Base-by-base conservation (phyloP, 441 rosid species). In the Daphne laureola region DNA sequence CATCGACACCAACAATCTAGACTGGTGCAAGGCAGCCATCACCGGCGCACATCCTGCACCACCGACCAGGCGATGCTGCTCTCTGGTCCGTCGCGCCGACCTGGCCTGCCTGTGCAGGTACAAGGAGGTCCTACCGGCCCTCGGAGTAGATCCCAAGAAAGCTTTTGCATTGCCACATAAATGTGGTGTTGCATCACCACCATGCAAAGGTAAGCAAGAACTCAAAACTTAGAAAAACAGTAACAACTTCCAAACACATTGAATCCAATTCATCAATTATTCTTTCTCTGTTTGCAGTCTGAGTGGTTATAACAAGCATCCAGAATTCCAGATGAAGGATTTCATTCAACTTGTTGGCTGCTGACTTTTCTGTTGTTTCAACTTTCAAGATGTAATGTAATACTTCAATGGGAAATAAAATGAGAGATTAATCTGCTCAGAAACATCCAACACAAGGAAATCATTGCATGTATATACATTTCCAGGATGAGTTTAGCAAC, bases 21-120 rank as follows among this genome's bases (percentile, higher is more conserved):
- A 57, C 14, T 47, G 47, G 43, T 81, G 91, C 57, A 69, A 66
- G 1, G 62, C 81, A 4, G 87, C 87, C 0, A 63, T 78, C 51
- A 71, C 68, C 0, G 85, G 91, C 11, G 5, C 23, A 42, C 17
- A 66, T 4, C 87, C 83, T 0, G 64, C 68, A 0, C 69, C 62
- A 9, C 87, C 91, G 0, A 65, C 64, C 47, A 17, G 52, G 42
- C 35, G 68, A 14, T 81, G 87, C 41, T 84, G 91, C 38, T 14
- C 51, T 2, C 66, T 71, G 43, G 60, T 84, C 8, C 58, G 59
- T 12, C 53, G 53, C 1, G 77, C 76, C 44, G 43, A 75, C 63
- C 50, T 79, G 46, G 53, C 51, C 4, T 84, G 85, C 53, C 73
- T 84, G 17, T 84, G 87, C 64, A 36, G 59, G 46, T 75, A 46